A percentile compares a stretch with the other conserved stretches of the same genome.
Evolutionary conservation across 768 basidiomycete species (phyloP).

Genomic region (Agrocybe pediades): DNA sequence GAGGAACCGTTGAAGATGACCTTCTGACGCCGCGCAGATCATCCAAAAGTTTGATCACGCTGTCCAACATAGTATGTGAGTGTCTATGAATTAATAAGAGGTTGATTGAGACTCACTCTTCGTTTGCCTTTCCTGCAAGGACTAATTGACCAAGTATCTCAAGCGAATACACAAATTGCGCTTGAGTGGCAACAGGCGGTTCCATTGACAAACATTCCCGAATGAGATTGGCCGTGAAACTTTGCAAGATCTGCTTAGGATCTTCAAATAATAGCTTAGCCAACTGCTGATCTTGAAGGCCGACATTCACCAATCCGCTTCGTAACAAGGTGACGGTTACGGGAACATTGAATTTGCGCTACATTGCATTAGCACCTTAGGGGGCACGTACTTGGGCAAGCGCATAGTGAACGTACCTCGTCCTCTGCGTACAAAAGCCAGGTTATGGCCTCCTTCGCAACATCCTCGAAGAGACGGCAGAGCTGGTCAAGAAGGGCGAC

Average conservation of each 20-base stretch:
- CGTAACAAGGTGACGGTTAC: conserved; percentile 89
- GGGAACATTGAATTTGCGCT: conserved; percentile 96
- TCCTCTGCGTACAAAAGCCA: conserved; percentile 98
- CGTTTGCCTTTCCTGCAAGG: conserved; percentile 77
- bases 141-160: conserved; percentile 79
- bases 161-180: conserved; percentile 77
- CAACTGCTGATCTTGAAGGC: conserved; percentile 86
- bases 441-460: conserved; percentile 93
- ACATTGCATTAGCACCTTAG: conserved; percentile 6
- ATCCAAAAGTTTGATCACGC: conserved; percentile 73
- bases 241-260: conserved; percentile 73
- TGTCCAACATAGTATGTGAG: conserved; percentile 27
- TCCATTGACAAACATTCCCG: conserved; percentile 85
- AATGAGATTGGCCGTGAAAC: conserved; percentile 82
- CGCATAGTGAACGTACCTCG: conserved; percentile 56
- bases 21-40: conserved; percentile 76
- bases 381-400: conserved; percentile 1
- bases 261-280: conserved; percentile 84
- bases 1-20: conserved; percentile 34
- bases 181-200: conserved; percentile 77
- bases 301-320: conserved; percentile 75
- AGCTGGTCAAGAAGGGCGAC: conserved; percentile 87
- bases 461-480: conserved; percentile 87
- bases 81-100: neutral
- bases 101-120: conserved; percentile 64